Evolutionary conservation across 2,329 filamentous ascomycete genomes (phyloP), one percentile per base, ranked within the genome.

Genomic region (Grosmannia penicillata): DNA sequence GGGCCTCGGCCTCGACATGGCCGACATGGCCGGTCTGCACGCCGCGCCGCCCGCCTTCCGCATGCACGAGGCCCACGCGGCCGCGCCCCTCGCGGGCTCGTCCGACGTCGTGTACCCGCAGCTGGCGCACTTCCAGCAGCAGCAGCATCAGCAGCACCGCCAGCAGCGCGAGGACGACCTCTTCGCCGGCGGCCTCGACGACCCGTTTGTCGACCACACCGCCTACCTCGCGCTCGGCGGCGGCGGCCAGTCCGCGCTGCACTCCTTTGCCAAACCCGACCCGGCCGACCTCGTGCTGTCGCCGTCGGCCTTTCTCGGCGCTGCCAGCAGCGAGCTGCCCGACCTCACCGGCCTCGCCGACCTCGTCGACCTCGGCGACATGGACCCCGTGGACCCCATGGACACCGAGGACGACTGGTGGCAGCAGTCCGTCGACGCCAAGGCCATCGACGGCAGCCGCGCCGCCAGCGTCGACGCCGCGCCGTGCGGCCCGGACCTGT

Each of bases 121-220:
- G 7, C 23, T 32, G 26, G 19, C 21, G 22, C 36, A 38, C 11
- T 34, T 27, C 17, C 36, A 38, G 8, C 26, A 33, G 17, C 31
- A 42, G 13, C 36, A 40, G 25, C 19, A 30, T 8, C 19, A 30
- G 18, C 13, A 29, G 19, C 14, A 22, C 21, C 17, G 31, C 33
- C 21, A 33, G 25, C 11, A 3, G 18, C 30, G 21, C 24, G 26
- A 28, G 6, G 30, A 29, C 6, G n/a, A 11, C 28, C 9, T 21
- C 22, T 26, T 49, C 13, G 47, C 45, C 10, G 49, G 46, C 9
- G 42, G 47, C 18, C 41, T 54, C 5, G 51, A 55, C 15, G 54
- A 56, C 23, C 50, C 53, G 11, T 57, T 57, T 43, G 38, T 49
- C 9, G 47, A 49, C 8, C 22, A 8, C 34, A 36, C 18, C 10